Base-by-base conservation (phyloP, 2,329 filamentous ascomycete genomes). In the Verruconis gallopava region DNA sequence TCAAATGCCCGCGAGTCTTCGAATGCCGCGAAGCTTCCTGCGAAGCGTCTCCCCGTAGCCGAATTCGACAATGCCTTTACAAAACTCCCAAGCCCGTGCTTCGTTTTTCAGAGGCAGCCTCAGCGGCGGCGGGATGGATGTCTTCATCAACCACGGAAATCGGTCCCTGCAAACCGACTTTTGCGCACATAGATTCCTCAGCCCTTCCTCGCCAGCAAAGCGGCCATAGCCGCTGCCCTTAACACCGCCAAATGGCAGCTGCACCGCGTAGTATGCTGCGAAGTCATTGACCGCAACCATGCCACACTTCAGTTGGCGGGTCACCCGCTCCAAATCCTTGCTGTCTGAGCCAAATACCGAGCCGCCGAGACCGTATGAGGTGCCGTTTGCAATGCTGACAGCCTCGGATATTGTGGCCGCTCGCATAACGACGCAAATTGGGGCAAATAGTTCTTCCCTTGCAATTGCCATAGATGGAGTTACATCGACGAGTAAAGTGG, bases 241-340 rank as follows among this genome's bases (percentile, higher is more conserved):
- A n/a, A 84, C 77, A 42, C 88, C 91, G 28, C 91, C 91, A 61
- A 98, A 98, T 0, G 91, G 91, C 30, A 98, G 65, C 62, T 94
- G 86, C 5, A 93, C 88, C 40, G 89, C 85, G 57, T 98, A 98
- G 60, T 79, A 95, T 20, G 78, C 81, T 15, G 80, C 91, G 55
- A 98, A 98, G 64, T 98, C 91, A 58, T 98, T 98, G 51, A 98
- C 75, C 18, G 85, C 78, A 1, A 96, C 84, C 82, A 94, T 95
- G 35, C 91, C 91, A 0, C 82, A 78, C 47, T 80, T 75, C 40
- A 95, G 70, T 18, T 76, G 74, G 15, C 62, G 62, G 1, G 89
- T 76, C 20, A 93, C 75, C 13, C 65, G 65, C 13, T 71, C 61
- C 1, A 94, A 67, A 38, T 75, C 71, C 2, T 68, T 70, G 46